Conservation (phyloP, 805 yeast species). For the Tetrapisispora nanseiensis region DNA sequence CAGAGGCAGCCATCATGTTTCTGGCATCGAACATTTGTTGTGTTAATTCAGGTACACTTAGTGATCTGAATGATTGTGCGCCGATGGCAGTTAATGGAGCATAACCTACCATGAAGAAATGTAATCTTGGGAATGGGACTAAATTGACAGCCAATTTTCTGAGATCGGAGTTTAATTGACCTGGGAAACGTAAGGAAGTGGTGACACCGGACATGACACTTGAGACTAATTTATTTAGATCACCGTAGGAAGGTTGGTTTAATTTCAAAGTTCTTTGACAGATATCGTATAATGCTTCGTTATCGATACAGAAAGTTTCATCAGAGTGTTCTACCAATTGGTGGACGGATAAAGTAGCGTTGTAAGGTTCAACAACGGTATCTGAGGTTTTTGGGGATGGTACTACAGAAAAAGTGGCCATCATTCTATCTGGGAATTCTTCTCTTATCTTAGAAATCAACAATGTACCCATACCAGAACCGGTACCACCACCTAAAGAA, state of each 20-base stretch:
- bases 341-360: slow-evolving; percentile 82
- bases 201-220: slow-evolving; percentile 94
- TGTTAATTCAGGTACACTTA: slow-evolving; percentile 83
- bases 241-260: slow-evolving; percentile 66
- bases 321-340: slow-evolving; percentile 86
- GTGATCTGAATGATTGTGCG: slow-evolving; percentile 71
- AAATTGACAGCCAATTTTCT: slow-evolving; percentile 89
- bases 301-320: slow-evolving; percentile 91
- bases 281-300: slow-evolving; percentile 85
- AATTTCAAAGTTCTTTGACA: slow-evolving; percentile 80
- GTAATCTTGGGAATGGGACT: slow-evolving; percentile 92
- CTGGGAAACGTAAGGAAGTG: slow-evolving; percentile 88
- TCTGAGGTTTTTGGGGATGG: slow-evolving; percentile 89
- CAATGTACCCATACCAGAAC: slow-evolving; percentile 93
- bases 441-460: slow-evolving; percentile 79
- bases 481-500: slow-evolving; percentile 87
- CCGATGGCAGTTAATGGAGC: slow-evolving; percentile 83
- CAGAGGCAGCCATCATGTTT: slow-evolving; percentile 94
- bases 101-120: slow-evolving; percentile 91
- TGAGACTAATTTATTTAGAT: slow-evolving; percentile 74
- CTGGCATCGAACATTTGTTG: slow-evolving; percentile 88
- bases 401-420: slow-evolving; percentile 88
- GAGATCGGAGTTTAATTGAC: slow-evolving; percentile 86
- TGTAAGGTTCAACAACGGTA: slow-evolving; percentile 92
- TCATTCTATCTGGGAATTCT: slow-evolving; percentile 91